Percentiles rank a stretch among this genome's conserved stretches.
Evolutionary conservation across 2,329 filamentous ascomycete species (phyloP).

Genomic region (Fonsecaea pedrosoi): DNA sequence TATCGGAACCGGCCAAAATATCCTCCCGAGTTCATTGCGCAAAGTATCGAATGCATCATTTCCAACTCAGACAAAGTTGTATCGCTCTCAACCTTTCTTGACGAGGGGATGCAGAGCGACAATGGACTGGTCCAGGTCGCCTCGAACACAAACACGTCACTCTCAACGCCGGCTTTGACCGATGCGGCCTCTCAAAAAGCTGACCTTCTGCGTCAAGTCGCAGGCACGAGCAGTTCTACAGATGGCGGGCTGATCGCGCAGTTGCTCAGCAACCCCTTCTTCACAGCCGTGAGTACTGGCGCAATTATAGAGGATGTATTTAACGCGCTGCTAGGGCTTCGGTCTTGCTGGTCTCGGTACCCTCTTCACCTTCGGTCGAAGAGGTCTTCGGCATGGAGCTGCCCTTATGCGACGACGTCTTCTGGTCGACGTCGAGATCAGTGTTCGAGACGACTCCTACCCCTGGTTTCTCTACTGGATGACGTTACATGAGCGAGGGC

Average conservation of each 20-base stretch:
- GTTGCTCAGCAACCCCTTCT: slow-evolving; percentile 57
- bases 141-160: slow-evolving; percentile 27
- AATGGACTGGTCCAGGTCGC: slow-evolving; percentile 32
- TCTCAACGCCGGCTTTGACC: slow-evolving; percentile 8
- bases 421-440: slow-evolving; percentile 95
- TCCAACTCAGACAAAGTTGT: slow-evolving; percentile 5
- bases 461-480: slow-evolving; percentile 95
- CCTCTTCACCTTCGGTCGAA: slow-evolving; percentile 78
- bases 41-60: background rate
- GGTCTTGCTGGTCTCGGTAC: slow-evolving; percentile 90
- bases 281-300: slow-evolving; percentile 53
- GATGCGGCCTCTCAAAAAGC: slow-evolving; percentile 30
- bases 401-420: slow-evolving; percentile 80
- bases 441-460: slow-evolving; percentile 90
- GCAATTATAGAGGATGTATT: background rate
- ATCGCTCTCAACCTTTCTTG: background rate
- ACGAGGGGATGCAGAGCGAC: slow-evolving; percentile 35
- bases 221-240: slow-evolving; percentile 35
- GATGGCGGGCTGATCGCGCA: slow-evolving; percentile 54
- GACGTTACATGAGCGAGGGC: slow-evolving; percentile 73
- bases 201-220: slow-evolving; percentile 36
- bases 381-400: slow-evolving; percentile 74
- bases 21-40: background rate
- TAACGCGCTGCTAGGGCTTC: slow-evolving; percentile 65
- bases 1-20: background rate